Percentiles rank a stretch among this genome's conserved stretches.
Conservation (phyloP, 257 asterid genomes). For the Nicotiana attenuata region DNA sequence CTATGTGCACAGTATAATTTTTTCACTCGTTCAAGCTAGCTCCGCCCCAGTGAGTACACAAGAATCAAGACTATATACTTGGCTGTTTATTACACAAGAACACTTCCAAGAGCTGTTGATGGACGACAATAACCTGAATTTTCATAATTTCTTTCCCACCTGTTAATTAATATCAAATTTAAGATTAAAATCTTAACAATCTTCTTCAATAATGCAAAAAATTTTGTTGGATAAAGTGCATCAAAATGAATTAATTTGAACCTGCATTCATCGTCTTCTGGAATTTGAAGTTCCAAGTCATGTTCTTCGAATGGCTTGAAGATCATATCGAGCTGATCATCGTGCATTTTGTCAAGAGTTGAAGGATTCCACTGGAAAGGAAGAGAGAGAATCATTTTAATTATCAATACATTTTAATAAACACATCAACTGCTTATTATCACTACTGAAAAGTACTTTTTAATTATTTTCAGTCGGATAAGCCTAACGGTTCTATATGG, state of each 20-base stretch:
- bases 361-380: background rate
- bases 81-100: background rate
- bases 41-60: background rate
- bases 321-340: background rate
- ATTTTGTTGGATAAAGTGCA: background rate
- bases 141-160: background rate
- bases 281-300: background rate
- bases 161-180: background rate
- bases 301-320: background rate
- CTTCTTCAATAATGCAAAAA: background rate
- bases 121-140: background rate
- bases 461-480: background rate
- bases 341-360: slow-evolving; percentile 36
- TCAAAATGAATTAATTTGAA: background rate
- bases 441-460: background rate
- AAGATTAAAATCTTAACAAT: background rate
- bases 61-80: background rate
- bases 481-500: background rate
- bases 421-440: background rate
- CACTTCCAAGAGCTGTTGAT: background rate
- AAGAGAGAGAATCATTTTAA: background rate
- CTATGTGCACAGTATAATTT: too few species aligned
- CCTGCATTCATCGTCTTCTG: background rate
- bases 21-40: too few species aligned
- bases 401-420: background rate